Base-by-base conservation (phyloP, 805 yeast species). In the Saccharomycopsis sp. region DNA sequence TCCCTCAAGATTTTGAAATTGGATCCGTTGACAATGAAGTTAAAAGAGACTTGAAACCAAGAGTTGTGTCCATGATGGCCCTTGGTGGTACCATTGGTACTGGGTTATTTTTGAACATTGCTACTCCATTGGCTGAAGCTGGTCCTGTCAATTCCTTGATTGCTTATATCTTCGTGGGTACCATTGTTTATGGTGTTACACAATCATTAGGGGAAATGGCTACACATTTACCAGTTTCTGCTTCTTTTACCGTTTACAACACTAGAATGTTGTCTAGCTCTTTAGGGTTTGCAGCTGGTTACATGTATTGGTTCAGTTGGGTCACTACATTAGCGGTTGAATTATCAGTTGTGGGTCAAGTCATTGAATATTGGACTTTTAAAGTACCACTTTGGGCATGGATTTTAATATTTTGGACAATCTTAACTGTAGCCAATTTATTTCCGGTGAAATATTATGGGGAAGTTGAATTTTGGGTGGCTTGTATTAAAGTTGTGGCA, bases 191-290 rank as follows among this genome's bases (percentile, higher is more conserved):
- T 53, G 71, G 73, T 19, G 77, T 81, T 35, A 75, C 81, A 17
- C 85, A 79, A 60, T 70, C 80, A 3, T 63, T 80, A 50, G 86
- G 85, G 53, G 87, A 81, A 62, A 77, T 81, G 85, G 85, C 85
- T 26, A 78, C 85, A 13, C 77, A 73, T 49, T 75, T 81, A n/a
- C 86, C 86, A 2, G 71, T 77, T 41, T 63, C 78, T 8, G 64
- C 74, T 2, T 77, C 85, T 1, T 77, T 81, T 57, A 73, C 81
- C 23, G 79, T 76, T 43, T 80, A 79, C 58, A 71, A 77, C 24
- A 66, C 78, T n/a, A 65, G 79, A 53, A 80, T 79, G 66, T 58
- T 79, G 40, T 76, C 82, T 5, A 78, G 77, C 11, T 74, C 85
- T 4, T 61, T 77, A 38, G 87, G 86, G 46, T 80, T 79, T 38